Evolutionary conservation across 805 yeast species (phyloP).

Genomic region (Candida verbasci): DNA sequence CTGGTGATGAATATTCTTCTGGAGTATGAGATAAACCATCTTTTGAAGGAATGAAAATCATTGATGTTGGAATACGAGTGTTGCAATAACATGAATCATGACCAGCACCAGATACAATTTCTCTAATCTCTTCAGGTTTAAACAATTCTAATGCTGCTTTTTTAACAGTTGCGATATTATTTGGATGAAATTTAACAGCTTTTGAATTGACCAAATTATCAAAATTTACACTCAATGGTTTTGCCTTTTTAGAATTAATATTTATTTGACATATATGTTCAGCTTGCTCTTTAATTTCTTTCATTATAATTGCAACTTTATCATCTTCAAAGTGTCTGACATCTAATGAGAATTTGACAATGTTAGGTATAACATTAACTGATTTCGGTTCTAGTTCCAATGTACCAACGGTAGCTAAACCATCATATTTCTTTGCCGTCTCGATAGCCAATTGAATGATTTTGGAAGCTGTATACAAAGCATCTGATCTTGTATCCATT

Average conservation of each 20-base stretch:
- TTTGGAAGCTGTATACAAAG: slow-evolving; percentile 53
- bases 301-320: slow-evolving; percentile 29
- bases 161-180: slow-evolving; percentile 47
- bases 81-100: slow-evolving; percentile 67
- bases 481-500: slow-evolving; percentile 54
- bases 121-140: slow-evolving; percentile 39
- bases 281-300: slow-evolving; percentile 36
- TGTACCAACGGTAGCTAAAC: slow-evolving; percentile 58
- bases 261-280: slow-evolving; percentile 26
- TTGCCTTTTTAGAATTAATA: slow-evolving; percentile 16
- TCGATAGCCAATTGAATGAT: slow-evolving; percentile 55
- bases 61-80: slow-evolving; percentile 58
- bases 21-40: slow-evolving; percentile 69
- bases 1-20: slow-evolving; percentile 61
- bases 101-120: slow-evolving; percentile 66
- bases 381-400: slow-evolving; percentile 55
- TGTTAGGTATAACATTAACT: slow-evolving; percentile 65
- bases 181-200: slow-evolving; percentile 55
- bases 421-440: slow-evolving; percentile 47
- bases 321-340: slow-evolving; percentile 52
- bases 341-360: slow-evolving; percentile 57
- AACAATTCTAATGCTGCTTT: slow-evolving; percentile 48
- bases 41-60: slow-evolving; percentile 68
- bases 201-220: slow-evolving; percentile 46
- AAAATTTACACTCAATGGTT: slow-evolving; percentile 33